phyloP scores from a whole-genome alignment of 148 eudicot genomes.

The Dysphania ambrosioides region DNA sequence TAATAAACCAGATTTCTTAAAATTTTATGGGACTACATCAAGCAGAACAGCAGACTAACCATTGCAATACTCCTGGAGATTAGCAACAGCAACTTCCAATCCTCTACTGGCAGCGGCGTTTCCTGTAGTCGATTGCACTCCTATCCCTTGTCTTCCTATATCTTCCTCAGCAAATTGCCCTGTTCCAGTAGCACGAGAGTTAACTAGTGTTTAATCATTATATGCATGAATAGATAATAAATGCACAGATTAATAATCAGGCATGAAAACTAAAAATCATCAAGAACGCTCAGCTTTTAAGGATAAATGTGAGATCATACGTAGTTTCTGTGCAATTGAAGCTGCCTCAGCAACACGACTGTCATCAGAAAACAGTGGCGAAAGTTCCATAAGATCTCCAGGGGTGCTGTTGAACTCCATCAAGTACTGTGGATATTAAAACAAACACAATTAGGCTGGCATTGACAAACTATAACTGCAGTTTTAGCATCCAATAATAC shows the following conservation, averaged over 20 bases:
- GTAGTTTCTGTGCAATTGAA: slow-evolving; percentile 96
- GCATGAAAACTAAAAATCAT: neutral
- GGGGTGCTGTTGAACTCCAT: slow-evolving; percentile 99
- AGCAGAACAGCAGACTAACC: slow-evolving; percentile 42
- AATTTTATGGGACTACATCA: neutral
- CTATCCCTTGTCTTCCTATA: slow-evolving; percentile 81
- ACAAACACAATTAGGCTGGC: slow-evolving; percentile 12
- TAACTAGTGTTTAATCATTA: neutral
- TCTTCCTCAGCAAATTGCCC: slow-evolving; percentile 99
- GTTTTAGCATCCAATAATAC: slow-evolving; percentile 35
- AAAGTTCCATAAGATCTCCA: slow-evolving; percentile 97
- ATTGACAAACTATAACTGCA: slow-evolving; percentile 11
- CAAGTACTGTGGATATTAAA: slow-evolving; percentile 62
- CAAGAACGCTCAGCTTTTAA: neutral
- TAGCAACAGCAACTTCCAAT: slow-evolving; percentile 96
- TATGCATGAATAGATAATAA: neutral
- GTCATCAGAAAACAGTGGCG: slow-evolving; percentile 95
- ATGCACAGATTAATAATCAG: neutral
- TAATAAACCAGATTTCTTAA: slow-evolving; percentile 3
- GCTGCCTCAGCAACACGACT: slow-evolving; percentile 99
- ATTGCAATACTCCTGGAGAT: slow-evolving; percentile 98
- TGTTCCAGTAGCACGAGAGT: slow-evolving; percentile 26
- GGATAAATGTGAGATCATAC: slow-evolving; percentile 48
- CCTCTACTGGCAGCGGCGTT: slow-evolving; percentile 98
- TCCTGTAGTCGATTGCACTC: slow-evolving; percentile 57